Percentiles rank a stretch among this genome's conserved stretches.
These are phyloP conservation scores for Sungouiozyma ichnusensis DNA, from an alignment of 805 yeast genomes.

Conservation along the genomic window DNA sequence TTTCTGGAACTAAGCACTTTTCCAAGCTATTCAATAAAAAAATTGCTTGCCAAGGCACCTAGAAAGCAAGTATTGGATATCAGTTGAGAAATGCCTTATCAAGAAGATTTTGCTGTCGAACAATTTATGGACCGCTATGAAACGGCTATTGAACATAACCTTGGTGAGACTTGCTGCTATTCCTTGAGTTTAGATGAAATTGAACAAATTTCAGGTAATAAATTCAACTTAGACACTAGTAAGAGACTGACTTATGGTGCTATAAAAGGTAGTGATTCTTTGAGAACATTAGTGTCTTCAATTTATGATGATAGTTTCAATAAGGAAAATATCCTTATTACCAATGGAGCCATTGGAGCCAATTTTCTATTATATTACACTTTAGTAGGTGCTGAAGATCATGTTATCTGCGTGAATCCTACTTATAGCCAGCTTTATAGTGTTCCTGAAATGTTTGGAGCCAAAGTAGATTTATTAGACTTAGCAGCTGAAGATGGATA, in stretches of 20 bases:
- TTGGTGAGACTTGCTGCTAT: constrained; percentile 45
- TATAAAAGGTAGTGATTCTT: constrained; percentile 36
- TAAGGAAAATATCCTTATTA: constrained; percentile 34
- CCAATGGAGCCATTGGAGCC: constrained; percentile 49
- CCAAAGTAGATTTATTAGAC: constrained; percentile 30
- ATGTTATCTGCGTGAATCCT: constrained; percentile 39
- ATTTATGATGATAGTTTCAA: constrained; percentile 26
- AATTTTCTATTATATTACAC: constrained; percentile 39
- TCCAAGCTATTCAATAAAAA: not conserved
- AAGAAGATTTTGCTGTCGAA: constrained; percentile 40
- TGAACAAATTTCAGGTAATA: constrained; percentile 21
- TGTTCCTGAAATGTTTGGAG: constrained; percentile 39
- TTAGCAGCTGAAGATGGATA: constrained; percentile 29
- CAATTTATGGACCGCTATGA: constrained; percentile 46
- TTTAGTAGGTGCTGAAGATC: constrained; percentile 36
- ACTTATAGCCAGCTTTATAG: constrained; percentile 40
- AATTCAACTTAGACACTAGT: constrained; percentile 16
- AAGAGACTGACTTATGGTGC: constrained; percentile 35
- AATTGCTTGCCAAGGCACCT: not conserved
- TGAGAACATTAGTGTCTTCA: constrained; percentile 30
- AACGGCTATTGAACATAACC: constrained; percentile 29
- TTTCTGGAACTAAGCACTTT: no score
- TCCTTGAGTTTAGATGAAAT: constrained; percentile 35
- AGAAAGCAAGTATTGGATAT: not conserved
- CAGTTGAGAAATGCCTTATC: constrained; percentile 30